A percentile compares a stretch with the other conserved stretches of the same genome.
Evolutionary conservation across 768 basidiomycete species (phyloP).

Genomic region (Hericium rajendrae): DNA sequence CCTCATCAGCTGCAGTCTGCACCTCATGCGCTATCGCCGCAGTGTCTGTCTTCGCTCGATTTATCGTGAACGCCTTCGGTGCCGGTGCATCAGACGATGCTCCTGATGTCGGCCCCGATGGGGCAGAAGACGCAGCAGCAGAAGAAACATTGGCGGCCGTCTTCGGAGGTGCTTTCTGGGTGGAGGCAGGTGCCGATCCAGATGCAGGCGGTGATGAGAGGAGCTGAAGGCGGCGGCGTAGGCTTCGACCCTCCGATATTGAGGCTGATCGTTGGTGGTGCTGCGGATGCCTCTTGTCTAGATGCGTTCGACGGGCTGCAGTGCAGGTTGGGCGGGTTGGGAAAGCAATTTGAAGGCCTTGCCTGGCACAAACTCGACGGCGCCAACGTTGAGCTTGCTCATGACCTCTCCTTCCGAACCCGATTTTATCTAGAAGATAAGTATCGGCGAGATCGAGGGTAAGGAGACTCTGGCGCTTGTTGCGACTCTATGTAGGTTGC

Average conservation of each 20-base stretch:
- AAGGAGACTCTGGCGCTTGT: background rate
- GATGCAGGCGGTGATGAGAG: conserved; percentile 19
- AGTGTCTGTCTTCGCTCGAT: conserved; percentile 78
- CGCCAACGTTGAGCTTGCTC: conserved; percentile 82
- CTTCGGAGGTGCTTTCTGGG: conserved; percentile 9
- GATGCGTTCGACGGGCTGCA: conserved; percentile 43
- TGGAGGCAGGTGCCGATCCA: conserved; percentile 23
- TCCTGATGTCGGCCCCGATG: conserved; percentile 24
- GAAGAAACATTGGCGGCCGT: conserved; percentile 9
- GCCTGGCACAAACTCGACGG: conserved; percentile 81
- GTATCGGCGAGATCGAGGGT: background rate
- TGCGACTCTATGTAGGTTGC: too few relatives aligned
- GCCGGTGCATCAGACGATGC: conserved; percentile 22
- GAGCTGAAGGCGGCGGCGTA: conserved; percentile 24
- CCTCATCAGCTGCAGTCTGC: conserved; percentile 65
- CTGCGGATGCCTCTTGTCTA: conserved; percentile 49
- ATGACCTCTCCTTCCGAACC: conserved; percentile 24
- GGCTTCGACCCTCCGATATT: conserved; percentile 70
- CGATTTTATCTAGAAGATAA: background rate
- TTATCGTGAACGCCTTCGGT: conserved; percentile 56
- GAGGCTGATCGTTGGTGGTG: conserved; percentile 74
- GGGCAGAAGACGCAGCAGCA: conserved; percentile 13
- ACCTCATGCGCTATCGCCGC: conserved; percentile 73
- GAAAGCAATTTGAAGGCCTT: conserved; percentile 35
- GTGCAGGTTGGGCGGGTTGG: conserved; percentile 22